Evolutionary conservation across 192 early-diverging fungal species (phyloP).

Genomic region (Umbelopsis sp.): DNA sequence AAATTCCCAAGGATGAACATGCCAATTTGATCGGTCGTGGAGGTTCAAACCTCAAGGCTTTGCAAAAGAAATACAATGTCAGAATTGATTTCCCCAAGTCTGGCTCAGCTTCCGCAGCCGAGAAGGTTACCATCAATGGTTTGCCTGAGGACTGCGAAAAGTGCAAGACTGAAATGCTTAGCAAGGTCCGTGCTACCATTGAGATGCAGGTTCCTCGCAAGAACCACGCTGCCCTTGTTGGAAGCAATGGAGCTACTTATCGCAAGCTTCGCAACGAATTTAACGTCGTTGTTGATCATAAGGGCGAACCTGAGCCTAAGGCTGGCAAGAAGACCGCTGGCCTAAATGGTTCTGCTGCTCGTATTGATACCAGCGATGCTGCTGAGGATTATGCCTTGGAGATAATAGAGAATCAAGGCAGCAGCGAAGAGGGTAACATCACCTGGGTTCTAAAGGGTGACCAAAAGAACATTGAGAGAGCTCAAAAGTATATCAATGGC

Average conservation of each 20-base stretch:
- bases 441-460: constrained; percentile 60
- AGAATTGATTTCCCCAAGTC: constrained; percentile 65
- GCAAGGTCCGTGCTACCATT: constrained; percentile 54
- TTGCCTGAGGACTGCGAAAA: constrained; percentile 56
- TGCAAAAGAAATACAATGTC: constrained; percentile 69
- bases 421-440: constrained; percentile 34
- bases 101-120: constrained; percentile 11
- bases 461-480: constrained; percentile 49
- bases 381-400: constrained; percentile 42
- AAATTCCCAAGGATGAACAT: constrained; percentile 77
- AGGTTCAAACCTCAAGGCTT: constrained; percentile 69
- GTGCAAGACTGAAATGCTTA: constrained; percentile 23
- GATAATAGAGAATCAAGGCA: constrained; percentile 32
- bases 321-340: constrained; percentile 21
- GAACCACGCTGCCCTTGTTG: constrained; percentile 52
- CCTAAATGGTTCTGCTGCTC: constrained; percentile 30
- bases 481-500: constrained; percentile 33
- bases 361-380: constrained; percentile 42
- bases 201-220: constrained; percentile 56
- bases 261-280: constrained; percentile 64
- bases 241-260: constrained; percentile 52
- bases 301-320: constrained; percentile 38
- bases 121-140: constrained; percentile 59
- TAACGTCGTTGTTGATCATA: constrained; percentile 60
- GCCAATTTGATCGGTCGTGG: constrained; percentile 80